These are phyloP conservation scores for Hanseniaspora clermontiae DNA, from an alignment of 805 yeast species.

Conservation along the genomic window DNA sequence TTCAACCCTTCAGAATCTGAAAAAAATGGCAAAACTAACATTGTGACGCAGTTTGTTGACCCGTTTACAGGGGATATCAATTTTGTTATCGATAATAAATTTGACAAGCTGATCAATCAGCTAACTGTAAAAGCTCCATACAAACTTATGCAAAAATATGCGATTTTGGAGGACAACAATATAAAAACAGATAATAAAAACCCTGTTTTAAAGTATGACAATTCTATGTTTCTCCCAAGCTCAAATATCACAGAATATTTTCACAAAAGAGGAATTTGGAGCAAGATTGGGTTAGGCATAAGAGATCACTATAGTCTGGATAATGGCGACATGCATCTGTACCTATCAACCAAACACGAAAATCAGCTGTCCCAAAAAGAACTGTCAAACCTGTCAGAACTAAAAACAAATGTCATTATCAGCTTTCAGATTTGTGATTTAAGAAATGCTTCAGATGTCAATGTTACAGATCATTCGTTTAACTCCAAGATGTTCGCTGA, in stretches of 20 bases:
- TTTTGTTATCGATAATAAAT: neutral
- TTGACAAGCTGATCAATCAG: neutral
- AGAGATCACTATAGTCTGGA: constrained; percentile 30
- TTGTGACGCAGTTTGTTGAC: neutral
- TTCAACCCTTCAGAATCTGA: neutral
- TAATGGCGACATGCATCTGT: constrained; percentile 25
- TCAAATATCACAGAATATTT: constrained; percentile 21
- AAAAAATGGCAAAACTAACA: neutral
- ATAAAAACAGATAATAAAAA: neutral
- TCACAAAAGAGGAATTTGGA: constrained; percentile 26
- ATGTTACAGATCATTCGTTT: neutral
- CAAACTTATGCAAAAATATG: neutral
- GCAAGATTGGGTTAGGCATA: constrained; percentile 28
- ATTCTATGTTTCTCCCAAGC: constrained; percentile 25
- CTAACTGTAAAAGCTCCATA: neutral
- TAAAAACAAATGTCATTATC: neutral
- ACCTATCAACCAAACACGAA: constrained; percentile 20
- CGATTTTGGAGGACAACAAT: neutral
- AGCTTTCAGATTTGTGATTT: constrained; percentile 3
- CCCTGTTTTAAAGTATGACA: constrained; percentile 11
- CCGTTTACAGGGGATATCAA: neutral
- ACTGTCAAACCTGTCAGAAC: neutral
- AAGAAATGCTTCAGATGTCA: neutral
- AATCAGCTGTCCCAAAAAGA: neutral
- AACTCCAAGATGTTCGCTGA: neutral